These are phyloP conservation scores for Erucastrum elatum DNA, from an alignment of 345 rosid species.

Conservation along the genomic window DNA sequence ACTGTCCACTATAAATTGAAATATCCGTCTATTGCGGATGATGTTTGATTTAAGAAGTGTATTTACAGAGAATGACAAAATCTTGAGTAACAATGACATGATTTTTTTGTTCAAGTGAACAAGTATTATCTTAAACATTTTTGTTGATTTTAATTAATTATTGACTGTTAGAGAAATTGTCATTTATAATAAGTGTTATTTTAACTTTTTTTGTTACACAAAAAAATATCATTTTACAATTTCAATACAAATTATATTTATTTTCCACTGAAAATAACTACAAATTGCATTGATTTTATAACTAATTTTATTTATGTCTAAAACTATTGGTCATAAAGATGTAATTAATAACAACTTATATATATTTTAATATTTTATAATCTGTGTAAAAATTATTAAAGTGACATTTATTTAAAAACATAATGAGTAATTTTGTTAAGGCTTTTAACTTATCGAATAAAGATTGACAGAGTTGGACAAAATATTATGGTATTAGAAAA, in stretches of 20 bases:
- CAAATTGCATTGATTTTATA: too few relatives aligned
- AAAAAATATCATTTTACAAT: too few relatives aligned
- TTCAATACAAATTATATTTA: too few relatives aligned
- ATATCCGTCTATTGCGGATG: background rate
- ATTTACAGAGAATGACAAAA: background rate
- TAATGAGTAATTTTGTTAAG: background rate
- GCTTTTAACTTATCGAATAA: background rate
- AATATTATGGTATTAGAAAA: background rate
- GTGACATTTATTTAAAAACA: too few relatives aligned
- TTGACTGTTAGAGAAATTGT: background rate
- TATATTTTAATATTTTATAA: too few relatives aligned
- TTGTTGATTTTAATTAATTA: background rate
- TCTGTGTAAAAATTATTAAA: too few relatives aligned
- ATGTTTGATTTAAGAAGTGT: background rate
- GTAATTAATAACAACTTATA: too few relatives aligned
- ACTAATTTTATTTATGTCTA: too few relatives aligned
- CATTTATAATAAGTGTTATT: too few relatives aligned
- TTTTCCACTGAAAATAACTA: too few relatives aligned
- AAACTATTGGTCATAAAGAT: too few relatives aligned
- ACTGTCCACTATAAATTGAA: background rate
- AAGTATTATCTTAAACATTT: background rate
- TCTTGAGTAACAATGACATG: background rate
- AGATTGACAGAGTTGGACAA: background rate
- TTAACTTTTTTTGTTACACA: too few relatives aligned
- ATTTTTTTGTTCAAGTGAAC: conserved; percentile 3